Conservation (phyloP, 192 early-diverging fungal genomes). For the Diversispora eburnea region DNA sequence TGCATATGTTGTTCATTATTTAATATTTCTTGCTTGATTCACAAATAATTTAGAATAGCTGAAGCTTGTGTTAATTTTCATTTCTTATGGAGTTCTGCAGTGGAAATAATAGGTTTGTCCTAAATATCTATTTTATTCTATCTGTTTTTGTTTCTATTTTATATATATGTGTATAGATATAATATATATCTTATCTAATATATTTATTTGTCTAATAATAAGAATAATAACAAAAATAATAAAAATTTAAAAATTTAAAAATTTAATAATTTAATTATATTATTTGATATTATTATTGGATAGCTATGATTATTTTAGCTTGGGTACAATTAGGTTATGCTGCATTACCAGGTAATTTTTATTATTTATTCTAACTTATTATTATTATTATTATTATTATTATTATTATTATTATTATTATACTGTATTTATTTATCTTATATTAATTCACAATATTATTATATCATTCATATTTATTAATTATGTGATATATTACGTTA, state of each 20-base stretch:
- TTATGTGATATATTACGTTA: not conserved
- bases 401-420: too few relatives aligned
- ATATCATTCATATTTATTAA: not conserved
- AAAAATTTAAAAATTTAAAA: too few relatives aligned
- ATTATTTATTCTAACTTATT: too few relatives aligned
- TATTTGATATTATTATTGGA: not conserved
- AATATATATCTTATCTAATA: too few relatives aligned
- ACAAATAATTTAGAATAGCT: constrained; percentile 41
- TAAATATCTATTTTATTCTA: not conserved
- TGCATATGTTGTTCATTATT: not conserved
- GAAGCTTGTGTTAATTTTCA: constrained; percentile 70
- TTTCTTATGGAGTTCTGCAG: constrained; percentile 66
- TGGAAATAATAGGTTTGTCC: constrained; percentile 52
- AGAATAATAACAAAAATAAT: too few relatives aligned
- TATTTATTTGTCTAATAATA: too few relatives aligned
- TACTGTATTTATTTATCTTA: too few relatives aligned
- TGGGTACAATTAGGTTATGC: constrained; percentile 50
- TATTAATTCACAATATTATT: too few relatives aligned
- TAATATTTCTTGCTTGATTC: not conserved
- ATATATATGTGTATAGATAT: not conserved
- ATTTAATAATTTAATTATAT: too few relatives aligned
- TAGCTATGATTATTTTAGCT: constrained; percentile 52
- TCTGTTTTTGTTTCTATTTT: not conserved
- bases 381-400: too few relatives aligned
- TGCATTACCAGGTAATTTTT: constrained; percentile 53